These are phyloP conservation scores for Rhynchospora pubera DNA, from an alignment of 176 grass and related monocot species.

Conservation along the genomic window DNA sequence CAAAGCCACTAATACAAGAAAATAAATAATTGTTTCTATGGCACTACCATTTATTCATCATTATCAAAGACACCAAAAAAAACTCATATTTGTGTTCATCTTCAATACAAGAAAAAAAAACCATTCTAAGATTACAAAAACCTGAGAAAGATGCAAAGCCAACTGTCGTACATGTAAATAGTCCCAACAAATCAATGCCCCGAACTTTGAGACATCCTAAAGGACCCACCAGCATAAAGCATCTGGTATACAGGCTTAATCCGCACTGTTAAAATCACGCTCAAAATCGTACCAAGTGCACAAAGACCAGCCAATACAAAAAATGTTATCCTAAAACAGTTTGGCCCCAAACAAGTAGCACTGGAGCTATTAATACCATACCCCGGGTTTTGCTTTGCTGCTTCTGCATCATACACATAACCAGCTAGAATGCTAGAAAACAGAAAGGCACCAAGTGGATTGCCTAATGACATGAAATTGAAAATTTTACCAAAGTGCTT, in stretches of 20 bases:
- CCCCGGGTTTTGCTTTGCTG: conserved; percentile 38
- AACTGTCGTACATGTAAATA: neutral
- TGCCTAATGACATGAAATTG: conserved; percentile 68
- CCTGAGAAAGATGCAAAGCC: neutral
- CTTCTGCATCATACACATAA: conserved; percentile 69
- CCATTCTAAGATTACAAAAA: conserved; percentile 2
- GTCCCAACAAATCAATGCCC: conserved; percentile 41
- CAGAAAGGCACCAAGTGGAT: conserved; percentile 58
- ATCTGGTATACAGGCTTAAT: conserved; percentile 84
- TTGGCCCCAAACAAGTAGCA: conserved; percentile 64
- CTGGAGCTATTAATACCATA: conserved; percentile 8
- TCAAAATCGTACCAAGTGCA: conserved; percentile 62
- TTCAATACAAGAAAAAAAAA: neutral
- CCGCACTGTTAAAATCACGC: conserved; percentile 54
- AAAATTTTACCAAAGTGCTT: conserved; percentile 86
- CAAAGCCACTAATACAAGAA: neutral
- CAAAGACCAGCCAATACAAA: conserved; percentile 52
- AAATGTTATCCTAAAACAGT: conserved; percentile 74
- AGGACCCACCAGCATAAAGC: conserved; percentile 80
- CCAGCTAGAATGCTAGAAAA: conserved; percentile 68
- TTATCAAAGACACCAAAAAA: neutral
- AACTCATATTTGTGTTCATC: neutral
- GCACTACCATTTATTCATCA: neutral
- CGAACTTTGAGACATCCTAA: conserved; percentile 51
- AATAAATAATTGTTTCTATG: neutral